phyloP scores from a whole-genome alignment of 2,329 filamentous ascomycete genomes.

The Fusarium floridanum region DNA sequence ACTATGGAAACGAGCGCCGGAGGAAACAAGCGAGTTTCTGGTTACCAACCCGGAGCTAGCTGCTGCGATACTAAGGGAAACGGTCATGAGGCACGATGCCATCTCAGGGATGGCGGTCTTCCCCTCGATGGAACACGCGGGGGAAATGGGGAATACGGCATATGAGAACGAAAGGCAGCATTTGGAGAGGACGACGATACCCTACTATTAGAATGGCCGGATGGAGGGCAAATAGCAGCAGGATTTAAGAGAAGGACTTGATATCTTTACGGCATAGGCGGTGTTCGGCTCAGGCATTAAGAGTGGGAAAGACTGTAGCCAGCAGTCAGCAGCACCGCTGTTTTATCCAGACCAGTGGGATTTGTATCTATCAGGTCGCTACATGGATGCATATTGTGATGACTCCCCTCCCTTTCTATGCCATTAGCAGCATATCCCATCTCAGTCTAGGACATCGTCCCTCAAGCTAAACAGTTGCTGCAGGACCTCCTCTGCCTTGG shows the following conservation, averaged over 20 bases:
- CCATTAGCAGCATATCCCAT: neutral
- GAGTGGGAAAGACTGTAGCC: neutral
- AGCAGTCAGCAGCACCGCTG: neutral
- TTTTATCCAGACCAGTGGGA: neutral
- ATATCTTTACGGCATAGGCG: neutral
- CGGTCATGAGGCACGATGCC: constrained; percentile 58
- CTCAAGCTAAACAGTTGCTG: constrained; percentile 81
- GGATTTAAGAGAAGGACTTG: neutral
- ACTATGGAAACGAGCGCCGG: constrained; percentile 57
- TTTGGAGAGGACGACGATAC: constrained; percentile 15
- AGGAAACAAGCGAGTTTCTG: constrained; percentile 58
- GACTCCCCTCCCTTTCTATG: neutral
- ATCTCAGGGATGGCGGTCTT: constrained; percentile 52
- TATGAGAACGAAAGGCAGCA: constrained; percentile 25
- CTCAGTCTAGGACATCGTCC: constrained; percentile 74
- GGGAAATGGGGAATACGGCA: constrained; percentile 5
- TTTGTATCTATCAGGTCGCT: constrained; percentile 15
- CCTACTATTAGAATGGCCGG: neutral
- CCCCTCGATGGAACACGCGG: constrained; percentile 58
- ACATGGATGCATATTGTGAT: neutral
- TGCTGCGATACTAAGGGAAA: constrained; percentile 62
- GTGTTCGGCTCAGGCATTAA: neutral
- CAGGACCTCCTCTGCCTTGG: constrained; percentile 81
- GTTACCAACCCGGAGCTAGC: constrained; percentile 60
- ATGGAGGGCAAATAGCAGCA: neutral